phyloP scores from a whole-genome alignment of 2,329 filamentous ascomycete genomes.

The Xylariaceae sp. region DNA sequence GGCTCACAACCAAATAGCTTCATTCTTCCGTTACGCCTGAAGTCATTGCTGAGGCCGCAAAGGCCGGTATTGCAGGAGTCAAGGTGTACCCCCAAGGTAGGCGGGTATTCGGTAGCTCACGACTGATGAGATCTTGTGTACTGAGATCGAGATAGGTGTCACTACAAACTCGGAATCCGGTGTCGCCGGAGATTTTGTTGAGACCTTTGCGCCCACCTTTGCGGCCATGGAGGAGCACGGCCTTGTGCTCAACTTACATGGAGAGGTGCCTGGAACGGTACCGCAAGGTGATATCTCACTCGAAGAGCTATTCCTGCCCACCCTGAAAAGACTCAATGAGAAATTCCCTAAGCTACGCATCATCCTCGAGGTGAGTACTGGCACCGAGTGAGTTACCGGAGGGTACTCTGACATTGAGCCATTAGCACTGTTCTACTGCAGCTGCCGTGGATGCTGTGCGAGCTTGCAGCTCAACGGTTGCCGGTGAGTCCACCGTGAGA shows the following conservation, averaged over 20 bases:
- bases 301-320: conserved; percentile 67
- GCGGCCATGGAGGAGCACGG: conserved; percentile 81
- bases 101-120: conserved; percentile 28
- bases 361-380: conserved; percentile 32
- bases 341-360: conserved; percentile 68
- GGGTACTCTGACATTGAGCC: conserved; percentile 11
- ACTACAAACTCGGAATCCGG: conserved; percentile 65
- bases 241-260: conserved; percentile 88
- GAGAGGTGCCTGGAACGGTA: conserved; percentile 59
- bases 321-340: conserved; percentile 64
- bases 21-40: conserved; percentile 61
- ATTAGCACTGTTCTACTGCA: conserved; percentile 85
- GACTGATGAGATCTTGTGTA: conserved; percentile 26
- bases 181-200: conserved; percentile 55
- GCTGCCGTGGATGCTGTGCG: conserved; percentile 74
- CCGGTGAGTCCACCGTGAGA: conserved; percentile 35
- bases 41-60: conserved; percentile 66
- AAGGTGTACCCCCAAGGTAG: conserved; percentile 60
- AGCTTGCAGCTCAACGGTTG: conserved; percentile 71
- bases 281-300: conserved; percentile 44
- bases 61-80: conserved; percentile 64
- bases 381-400: neutral
- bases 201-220: conserved; percentile 72
- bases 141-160: conserved; percentile 40
- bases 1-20: conserved; percentile 31